A percentile compares a stretch with the other conserved stretches of the same genome.
Conservation (phyloP, 2,329 filamentous ascomycete genomes). For the Paecilomyces dactylethromorphus region DNA sequence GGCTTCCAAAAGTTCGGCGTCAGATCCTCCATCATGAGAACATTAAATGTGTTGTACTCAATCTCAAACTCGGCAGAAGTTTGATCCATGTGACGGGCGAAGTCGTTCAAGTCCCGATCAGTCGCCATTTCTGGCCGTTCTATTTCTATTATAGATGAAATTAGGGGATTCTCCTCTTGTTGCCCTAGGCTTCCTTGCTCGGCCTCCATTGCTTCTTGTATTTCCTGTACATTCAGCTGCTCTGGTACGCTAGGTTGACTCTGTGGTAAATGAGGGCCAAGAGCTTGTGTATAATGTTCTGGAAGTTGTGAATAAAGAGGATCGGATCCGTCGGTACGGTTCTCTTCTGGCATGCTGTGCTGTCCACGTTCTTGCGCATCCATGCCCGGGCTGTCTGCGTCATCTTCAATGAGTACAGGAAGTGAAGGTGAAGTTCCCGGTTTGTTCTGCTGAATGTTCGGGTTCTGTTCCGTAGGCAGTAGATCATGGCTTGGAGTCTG, state of each 20-base stretch:
- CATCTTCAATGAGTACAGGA: neutral
- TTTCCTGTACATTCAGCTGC: neutral
- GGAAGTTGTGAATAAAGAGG: neutral
- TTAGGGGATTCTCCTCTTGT: neutral
- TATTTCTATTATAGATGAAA: neutral
- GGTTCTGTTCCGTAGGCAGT: no score
- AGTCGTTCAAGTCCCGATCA: neutral
- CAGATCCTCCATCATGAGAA: neutral
- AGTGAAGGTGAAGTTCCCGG: neutral
- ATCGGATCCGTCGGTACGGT: neutral
- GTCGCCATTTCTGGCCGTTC: neutral
- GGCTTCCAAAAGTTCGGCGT: neutral
- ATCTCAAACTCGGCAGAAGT: neutral
- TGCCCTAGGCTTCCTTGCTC: neutral
- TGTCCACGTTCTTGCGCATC: neutral
- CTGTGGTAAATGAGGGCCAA: neutral
- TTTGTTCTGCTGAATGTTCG: neutral
- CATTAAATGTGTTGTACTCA: neutral
- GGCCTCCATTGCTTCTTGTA: neutral
- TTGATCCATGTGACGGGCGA: neutral
- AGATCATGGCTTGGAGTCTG: neutral
- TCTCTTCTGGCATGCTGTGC: neutral
- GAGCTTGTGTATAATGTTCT: neutral
- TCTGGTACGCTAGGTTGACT: neutral
- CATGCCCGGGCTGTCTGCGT: neutral